These are phyloP conservation scores for Rhynchosporium secalis DNA, from an alignment of 2,329 filamentous ascomycete genomes.

Conservation along the genomic window DNA sequence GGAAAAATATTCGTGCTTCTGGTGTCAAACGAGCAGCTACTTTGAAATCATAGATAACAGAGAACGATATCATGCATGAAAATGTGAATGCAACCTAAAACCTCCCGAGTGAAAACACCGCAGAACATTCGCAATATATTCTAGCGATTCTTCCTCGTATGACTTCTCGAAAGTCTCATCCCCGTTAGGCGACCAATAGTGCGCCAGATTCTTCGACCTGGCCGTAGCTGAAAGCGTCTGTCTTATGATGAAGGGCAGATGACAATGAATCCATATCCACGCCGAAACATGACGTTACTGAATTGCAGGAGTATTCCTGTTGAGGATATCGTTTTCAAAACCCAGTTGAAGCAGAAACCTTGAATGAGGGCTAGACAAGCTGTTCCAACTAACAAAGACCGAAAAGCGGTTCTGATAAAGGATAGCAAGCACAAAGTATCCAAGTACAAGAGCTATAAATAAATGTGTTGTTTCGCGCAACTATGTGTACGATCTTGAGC, in stretches of 20 bases:
- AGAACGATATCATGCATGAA: background rate
- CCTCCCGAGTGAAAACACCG: background rate
- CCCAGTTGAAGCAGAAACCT: background rate
- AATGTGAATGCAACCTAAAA: background rate
- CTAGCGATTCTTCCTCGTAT: background rate
- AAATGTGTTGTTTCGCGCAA: background rate
- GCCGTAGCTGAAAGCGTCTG: background rate
- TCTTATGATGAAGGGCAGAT: background rate
- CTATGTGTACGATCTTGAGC: background rate
- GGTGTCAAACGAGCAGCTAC: background rate
- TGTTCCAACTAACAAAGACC: background rate
- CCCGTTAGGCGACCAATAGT: background rate
- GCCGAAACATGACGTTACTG: background rate
- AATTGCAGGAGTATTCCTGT: background rate
- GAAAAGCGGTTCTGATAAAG: constrained; percentile 1
- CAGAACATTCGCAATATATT: background rate
- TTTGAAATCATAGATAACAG: background rate
- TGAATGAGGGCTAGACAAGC: background rate
- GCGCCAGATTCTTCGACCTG: background rate
- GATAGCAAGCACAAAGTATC: background rate
- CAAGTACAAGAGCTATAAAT: background rate
- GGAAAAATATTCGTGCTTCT: background rate
- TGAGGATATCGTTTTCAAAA: background rate
- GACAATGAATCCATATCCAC: background rate
- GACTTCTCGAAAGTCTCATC: background rate